phyloP scores from a whole-genome alignment of 176 grass and related monocot species.

The Stipa capillata region DNA sequence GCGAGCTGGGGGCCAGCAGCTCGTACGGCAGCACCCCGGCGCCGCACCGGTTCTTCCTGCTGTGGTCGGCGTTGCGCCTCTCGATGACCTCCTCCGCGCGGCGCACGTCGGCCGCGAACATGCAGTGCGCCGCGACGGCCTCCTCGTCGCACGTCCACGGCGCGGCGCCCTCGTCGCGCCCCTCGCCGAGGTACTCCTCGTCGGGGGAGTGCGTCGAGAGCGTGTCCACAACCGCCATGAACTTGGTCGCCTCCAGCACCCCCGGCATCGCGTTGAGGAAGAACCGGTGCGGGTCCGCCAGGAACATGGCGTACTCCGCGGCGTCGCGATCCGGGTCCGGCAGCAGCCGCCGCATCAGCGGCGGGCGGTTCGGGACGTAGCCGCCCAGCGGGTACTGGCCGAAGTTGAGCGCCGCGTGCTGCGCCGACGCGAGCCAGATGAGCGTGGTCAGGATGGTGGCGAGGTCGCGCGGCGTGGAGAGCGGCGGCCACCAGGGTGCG shows the following conservation, averaged over 20 bases:
- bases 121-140: conserved; percentile 45
- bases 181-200: conserved; percentile 94
- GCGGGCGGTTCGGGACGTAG: conserved; percentile 85
- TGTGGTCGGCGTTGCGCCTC: conserved; percentile 51
- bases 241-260: conserved; percentile 92
- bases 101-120: conserved; percentile 61
- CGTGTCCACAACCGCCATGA: conserved; percentile 98
- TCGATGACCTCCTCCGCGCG: conserved; percentile 70
- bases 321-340: conserved; percentile 69
- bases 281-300: conserved; percentile 84
- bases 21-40: conserved; percentile 93
- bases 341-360: conserved; percentile 84
- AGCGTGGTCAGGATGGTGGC: conserved; percentile 65
- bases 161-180: conserved; percentile 34
- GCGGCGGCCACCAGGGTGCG: conserved; percentile 73
- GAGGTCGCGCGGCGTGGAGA: conserved; percentile 66
- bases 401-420: conserved; percentile 96
- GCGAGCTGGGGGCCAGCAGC: conserved; percentile 79
- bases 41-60: conserved; percentile 64
- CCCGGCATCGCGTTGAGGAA: conserved; percentile 89
- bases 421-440: conserved; percentile 90
- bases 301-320: conserved; percentile 55
- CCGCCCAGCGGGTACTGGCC: conserved; percentile 92
- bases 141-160: conserved; percentile 74
- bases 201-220: conserved; percentile 96